Evolutionary conservation across 352 stramenopile genomes (phyloP).

Genomic region (Phytopythium vexans): DNA sequence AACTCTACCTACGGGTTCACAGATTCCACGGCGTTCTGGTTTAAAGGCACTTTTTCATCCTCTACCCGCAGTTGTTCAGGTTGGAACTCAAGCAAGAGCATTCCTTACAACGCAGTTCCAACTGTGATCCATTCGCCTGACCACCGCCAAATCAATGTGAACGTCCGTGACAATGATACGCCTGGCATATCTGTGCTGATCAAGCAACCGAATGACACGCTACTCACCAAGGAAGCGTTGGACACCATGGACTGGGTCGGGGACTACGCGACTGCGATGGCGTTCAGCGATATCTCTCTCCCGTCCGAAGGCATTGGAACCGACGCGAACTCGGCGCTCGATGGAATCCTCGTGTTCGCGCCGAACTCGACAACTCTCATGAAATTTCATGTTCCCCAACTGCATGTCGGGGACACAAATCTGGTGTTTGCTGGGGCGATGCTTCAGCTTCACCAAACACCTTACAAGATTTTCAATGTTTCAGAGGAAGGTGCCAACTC

Average conservation of each 20-base stretch:
- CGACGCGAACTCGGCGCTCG: constrained; percentile 13
- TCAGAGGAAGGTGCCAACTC: constrained; percentile 11
- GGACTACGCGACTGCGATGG: constrained; percentile 39
- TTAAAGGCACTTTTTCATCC: constrained; percentile 19
- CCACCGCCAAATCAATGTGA: constrained; percentile 46
- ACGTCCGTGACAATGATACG: constrained; percentile 45
- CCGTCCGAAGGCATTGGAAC: not conserved
- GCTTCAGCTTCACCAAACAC: constrained; percentile 50
- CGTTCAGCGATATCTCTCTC: constrained; percentile 59
- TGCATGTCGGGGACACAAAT: constrained; percentile 44
- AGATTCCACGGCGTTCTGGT: constrained; percentile 59
- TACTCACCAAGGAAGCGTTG: constrained; percentile 37
- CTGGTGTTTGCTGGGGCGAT: constrained; percentile 27
- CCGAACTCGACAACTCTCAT: constrained; percentile 42
- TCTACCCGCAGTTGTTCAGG: constrained; percentile 17
- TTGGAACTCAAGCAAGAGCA: constrained; percentile 15
- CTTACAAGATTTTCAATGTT: constrained; percentile 68
- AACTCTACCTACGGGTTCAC: constrained; percentile 42
- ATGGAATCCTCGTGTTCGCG: constrained; percentile 49
- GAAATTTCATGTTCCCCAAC: constrained; percentile 63
- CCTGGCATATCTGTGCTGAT: constrained; percentile 38
- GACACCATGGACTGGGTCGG: constrained; percentile 52
- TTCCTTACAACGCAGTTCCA: constrained; percentile 69
- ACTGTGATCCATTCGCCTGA: constrained; percentile 42
- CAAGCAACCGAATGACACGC: constrained; percentile 26